Evolutionary conservation across 768 basidiomycete species (phyloP), one percentile per base, ranked within the genome.

Genomic region (Mrakia hoshinonis): DNA sequence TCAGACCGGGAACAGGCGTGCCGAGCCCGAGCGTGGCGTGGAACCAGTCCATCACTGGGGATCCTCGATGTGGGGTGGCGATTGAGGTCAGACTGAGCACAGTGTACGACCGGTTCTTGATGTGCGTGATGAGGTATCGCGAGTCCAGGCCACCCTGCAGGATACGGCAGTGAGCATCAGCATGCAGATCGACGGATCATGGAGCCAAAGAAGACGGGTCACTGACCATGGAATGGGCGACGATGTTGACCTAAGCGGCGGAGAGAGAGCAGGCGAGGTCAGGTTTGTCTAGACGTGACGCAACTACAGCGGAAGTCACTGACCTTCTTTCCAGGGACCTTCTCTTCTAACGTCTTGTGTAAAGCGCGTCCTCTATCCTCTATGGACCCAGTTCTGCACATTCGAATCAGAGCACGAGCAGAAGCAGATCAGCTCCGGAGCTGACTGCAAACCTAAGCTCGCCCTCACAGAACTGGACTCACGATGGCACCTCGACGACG

Each of bases 21-120:
- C 96, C 96, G 43, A 99, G 86, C 10, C 96, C 96, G 75, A 99
- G 90, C 75, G 95, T 89, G 55, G 89, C 89, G 89, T 92, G 75
- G 81, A 95, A 98, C 96, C 96, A 99, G 78, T 96, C 92, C 96
- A 99, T 99, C 80, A 99, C 98, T 0, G 95, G 93, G 75, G 90
- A 92, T 43, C 96, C 72, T 22, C 92, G 85, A 78, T 99, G 96
- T 20, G 96, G 96, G 0, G 96, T 98, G 31, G 88, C 87, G 74
- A 99, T 91, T 12, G 94, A 97, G 2, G 95, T 98, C 69, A 97
- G 83, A 29, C 89, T 92, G 62, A 90, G 84, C 38, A 96, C 89
- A 38, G 82, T 82, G 81, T 96, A 98, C 36, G 85, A 86, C 60
- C 87, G 87, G 31, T 87, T 79, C 47, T 85, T 86, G 64, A 97